Evolutionary conservation across 2,329 filamentous ascomycete species (phyloP).

Genomic region (Pseudocercospora crystallina): DNA sequence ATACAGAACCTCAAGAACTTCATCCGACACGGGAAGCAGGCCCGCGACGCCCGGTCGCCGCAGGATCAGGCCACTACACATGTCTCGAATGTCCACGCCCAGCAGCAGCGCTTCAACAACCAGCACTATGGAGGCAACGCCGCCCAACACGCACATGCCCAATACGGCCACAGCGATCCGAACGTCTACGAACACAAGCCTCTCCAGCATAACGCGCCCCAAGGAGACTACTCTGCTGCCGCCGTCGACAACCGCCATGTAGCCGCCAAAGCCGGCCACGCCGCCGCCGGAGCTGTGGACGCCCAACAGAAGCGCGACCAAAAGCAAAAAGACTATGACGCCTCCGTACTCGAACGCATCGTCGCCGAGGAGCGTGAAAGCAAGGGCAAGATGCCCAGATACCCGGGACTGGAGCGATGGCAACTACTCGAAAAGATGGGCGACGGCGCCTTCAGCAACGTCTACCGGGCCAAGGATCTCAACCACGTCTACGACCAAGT

Average conservation of each 20-base stretch:
- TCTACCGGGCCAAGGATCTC: constrained; percentile 82
- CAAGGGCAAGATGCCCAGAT: constrained; percentile 80
- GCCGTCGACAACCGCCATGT: constrained; percentile 63
- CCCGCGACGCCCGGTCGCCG: constrained; percentile 63
- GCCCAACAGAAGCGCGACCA: constrained; percentile 58
- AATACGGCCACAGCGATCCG: constrained; percentile 57
- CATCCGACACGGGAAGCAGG: constrained; percentile 96
- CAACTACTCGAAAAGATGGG: constrained; percentile 94
- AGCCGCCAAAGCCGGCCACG: constrained; percentile 66
- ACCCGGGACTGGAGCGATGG: constrained; percentile 84
- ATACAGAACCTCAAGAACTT: constrained; percentile 99
- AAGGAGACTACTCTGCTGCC: constrained; percentile 62
- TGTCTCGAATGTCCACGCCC: constrained; percentile 64
- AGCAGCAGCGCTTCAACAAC: constrained; percentile 56
- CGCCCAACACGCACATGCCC: constrained; percentile 34
- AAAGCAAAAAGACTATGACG: constrained; percentile 54
- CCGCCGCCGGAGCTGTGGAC: constrained; percentile 62
- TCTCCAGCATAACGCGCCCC: constrained; percentile 47
- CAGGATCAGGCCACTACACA: constrained; percentile 63
- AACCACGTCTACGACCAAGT: constrained; percentile 73
- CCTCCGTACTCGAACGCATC: constrained; percentile 74
- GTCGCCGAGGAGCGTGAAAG: constrained; percentile 88
- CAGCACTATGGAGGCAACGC: constrained; percentile 40
- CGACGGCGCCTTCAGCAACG: constrained; percentile 97
- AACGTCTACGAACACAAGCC: constrained; percentile 61